These are phyloP conservation scores for Trichosanthes truncata DNA, from an alignment of 306 rosid genomes.

Conservation along the genomic window DNA sequence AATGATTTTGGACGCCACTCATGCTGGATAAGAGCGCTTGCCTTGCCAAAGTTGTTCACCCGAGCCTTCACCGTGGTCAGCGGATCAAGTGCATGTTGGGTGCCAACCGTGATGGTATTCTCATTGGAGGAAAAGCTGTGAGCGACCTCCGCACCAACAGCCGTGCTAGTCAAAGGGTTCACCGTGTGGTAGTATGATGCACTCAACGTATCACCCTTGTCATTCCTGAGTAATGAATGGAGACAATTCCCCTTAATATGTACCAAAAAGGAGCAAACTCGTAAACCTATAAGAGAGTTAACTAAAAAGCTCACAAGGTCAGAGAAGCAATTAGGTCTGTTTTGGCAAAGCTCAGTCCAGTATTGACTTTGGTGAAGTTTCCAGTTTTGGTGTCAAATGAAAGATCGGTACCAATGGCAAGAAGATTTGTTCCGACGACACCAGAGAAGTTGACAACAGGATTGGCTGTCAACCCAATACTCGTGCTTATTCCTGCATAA, in stretches of 20 bases:
- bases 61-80: constrained; percentile 66
- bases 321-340: constrained; percentile 58
- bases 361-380: constrained; percentile 48
- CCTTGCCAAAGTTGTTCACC: constrained; percentile 61
- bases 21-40: constrained; percentile 75
- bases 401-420: constrained; percentile 67
- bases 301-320: constrained; percentile 45
- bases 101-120: constrained; percentile 67
- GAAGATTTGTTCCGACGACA: constrained; percentile 49
- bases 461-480: constrained; percentile 76
- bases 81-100: constrained; percentile 71
- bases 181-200: constrained; percentile 73
- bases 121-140: constrained; percentile 58
- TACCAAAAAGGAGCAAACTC: neutral
- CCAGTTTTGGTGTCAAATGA: constrained; percentile 67
- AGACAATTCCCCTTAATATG: neutral
- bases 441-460: constrained; percentile 79
- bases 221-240: constrained; percentile 43
- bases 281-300: neutral
- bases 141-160: constrained; percentile 74
- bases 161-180: constrained; percentile 51
- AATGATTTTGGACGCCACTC: constrained; percentile 92
- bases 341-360: constrained; percentile 58
- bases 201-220: constrained; percentile 60
- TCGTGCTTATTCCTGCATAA: constrained; percentile 64